Evolutionary conservation across 768 basidiomycete species (phyloP), one percentile per base, ranked within the genome.

Genomic region (Daedaleopsis nitida): DNA sequence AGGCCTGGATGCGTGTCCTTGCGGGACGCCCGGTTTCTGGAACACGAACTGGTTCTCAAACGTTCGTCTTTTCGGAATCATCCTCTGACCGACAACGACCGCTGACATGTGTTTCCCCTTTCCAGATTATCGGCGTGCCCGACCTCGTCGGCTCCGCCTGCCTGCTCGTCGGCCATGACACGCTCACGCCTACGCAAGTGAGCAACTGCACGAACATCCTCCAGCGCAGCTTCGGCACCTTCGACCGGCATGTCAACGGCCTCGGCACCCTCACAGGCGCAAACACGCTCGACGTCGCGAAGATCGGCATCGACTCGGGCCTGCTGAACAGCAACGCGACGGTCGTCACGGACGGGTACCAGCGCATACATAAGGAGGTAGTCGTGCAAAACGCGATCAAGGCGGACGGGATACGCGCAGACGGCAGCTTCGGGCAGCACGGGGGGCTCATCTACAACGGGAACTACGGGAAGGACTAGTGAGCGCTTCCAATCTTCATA

Each of bases 31-130:
- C 7, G 83, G 67, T 8, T 55, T 73, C 19, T 87, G 85, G 84
- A 89, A 87, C 65, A 81, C 81, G 0, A 88, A 87, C 66, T 88
- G 86, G 87, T 85, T 80, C 65, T 80, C 81, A 5, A 86, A 86
- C 64, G 83, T 84, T 47, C 10, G 79, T 58, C 3, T 17, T 1
- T 42, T 16, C 23, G 10, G 23, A 23, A 12, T 49, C 5, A 1
- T 32, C 27, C 27, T 32, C 1, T 23, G 13, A 21, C 12, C 10
- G 14, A 9, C 23, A 13, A 48, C 21, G 5, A 49, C 9, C 21
- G 23, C 9, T 21, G 24, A 49, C 38, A 17, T 32, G 14, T 54
- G 53, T 55, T n/a, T 19, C 11, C 5, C 60, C 10, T 23, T 8
- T 52, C 7, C 58, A 88, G 82, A 78, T 86, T 39, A 88, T 90